Evolutionary conservation across 129 eudicot species (phyloP).

Genomic region (Pseudognaphalium luteoalbum): DNA sequence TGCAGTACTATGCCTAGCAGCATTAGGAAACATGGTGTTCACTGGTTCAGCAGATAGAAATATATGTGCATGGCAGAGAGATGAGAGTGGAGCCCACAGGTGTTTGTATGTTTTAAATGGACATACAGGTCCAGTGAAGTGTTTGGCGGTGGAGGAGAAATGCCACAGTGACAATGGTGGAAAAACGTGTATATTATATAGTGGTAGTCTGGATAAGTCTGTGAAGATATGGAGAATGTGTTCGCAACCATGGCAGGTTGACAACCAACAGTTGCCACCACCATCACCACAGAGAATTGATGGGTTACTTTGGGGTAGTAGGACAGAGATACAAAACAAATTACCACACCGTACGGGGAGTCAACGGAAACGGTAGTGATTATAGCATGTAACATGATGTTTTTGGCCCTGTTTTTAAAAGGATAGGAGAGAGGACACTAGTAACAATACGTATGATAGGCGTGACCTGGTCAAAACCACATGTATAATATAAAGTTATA

Average conservation of each 20-base stretch:
- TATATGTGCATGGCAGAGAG: conserved; percentile 73
- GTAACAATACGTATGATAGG: neutral
- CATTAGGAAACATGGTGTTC: conserved; percentile 50
- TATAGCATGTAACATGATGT: neutral
- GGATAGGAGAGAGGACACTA: neutral
- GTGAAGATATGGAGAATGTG: conserved; percentile 74
- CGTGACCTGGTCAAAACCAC: neutral
- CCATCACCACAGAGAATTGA: conserved; percentile 35
- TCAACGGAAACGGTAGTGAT: conserved; percentile 13
- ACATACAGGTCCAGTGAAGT: conserved; percentile 80
- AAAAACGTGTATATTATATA: conserved; percentile 41
- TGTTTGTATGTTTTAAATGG: conserved; percentile 63
- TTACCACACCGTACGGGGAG: conserved; percentile 6
- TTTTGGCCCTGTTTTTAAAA: neutral
- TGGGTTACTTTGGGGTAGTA: conserved; percentile 8
- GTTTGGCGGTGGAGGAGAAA: conserved; percentile 61
- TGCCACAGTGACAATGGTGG: conserved; percentile 5
- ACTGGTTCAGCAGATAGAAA: conserved; percentile 76
- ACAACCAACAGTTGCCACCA: conserved; percentile 22
- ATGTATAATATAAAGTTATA: neutral
- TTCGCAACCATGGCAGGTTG: conserved; percentile 7
- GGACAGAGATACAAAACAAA: conserved; percentile 6
- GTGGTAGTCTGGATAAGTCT: conserved; percentile 79
- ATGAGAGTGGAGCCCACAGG: conserved; percentile 30
- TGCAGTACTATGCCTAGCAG: conserved; percentile 63